phyloP scores from a whole-genome alignment of 371 early-diverging fungal genomes.

The Rhizopus arrhizus region DNA sequence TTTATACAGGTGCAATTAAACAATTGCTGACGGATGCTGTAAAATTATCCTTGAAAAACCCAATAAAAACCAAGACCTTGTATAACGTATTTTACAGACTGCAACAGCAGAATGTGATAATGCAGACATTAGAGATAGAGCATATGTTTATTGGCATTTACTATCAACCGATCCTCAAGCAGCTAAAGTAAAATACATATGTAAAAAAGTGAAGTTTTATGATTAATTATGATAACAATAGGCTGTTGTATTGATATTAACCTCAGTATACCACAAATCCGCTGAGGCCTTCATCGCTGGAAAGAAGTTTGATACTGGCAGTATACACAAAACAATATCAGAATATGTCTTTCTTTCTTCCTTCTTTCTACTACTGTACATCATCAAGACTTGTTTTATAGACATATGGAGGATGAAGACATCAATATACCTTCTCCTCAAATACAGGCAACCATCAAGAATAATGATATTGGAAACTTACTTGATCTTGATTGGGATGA shows the following conservation, averaged over 20 bases:
- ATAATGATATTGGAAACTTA: conserved; percentile 57
- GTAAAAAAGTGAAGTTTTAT: no score
- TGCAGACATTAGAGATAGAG: conserved; percentile 95
- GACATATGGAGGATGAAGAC: conserved; percentile 57
- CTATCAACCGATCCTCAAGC: conserved; percentile 91
- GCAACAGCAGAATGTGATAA: conserved; percentile 91
- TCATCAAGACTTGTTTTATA: conserved; percentile 13
- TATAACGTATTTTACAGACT: conserved; percentile 83
- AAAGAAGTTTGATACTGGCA: conserved; percentile 62
- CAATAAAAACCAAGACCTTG: conserved; percentile 83
- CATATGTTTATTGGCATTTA: conserved; percentile 95
- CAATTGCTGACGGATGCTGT: conserved; percentile 87
- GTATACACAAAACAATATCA: conserved; percentile 46
- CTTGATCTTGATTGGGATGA: conserved; percentile 58
- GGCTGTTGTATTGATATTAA: conserved; percentile 77
- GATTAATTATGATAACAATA: conserved; percentile 2
- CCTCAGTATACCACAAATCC: conserved; percentile 94
- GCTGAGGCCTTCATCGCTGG: conserved; percentile 79
- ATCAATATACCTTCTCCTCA: conserved; percentile 52
- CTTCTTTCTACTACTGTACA: neutral
- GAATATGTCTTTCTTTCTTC: conserved; percentile 43
- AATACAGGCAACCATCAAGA: conserved; percentile 58
- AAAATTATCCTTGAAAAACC: conserved; percentile 91
- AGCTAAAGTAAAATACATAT: conserved; percentile 54
- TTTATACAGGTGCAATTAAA: conserved; percentile 71